phyloP scores from a whole-genome alignment of 495 filamentous ascomycete species.

The Annulohypoxylon nitens region DNA sequence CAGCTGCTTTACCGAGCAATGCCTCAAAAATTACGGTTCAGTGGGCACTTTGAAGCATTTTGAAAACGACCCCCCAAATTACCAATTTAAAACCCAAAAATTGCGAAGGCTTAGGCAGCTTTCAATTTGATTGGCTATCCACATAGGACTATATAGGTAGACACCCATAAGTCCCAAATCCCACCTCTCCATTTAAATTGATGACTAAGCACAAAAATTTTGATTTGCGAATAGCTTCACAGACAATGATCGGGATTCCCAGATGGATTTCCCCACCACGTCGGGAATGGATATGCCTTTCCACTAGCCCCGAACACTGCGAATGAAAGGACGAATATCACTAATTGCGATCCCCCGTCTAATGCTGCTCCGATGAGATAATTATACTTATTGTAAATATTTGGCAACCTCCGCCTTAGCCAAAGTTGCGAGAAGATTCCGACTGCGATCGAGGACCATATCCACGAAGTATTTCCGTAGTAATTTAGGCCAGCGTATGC shows the following conservation, averaged over 20 bases:
- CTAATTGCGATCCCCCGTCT: constrained; percentile 65
- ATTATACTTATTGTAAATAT: constrained; percentile 69
- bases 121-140: too few relatives aligned
- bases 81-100: too few relatives aligned
- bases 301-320: constrained; percentile 68
- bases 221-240: neutral
- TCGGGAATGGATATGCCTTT: constrained; percentile 52
- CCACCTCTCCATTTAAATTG: neutral
- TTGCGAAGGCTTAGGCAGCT: too few relatives aligned
- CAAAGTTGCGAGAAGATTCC: constrained; percentile 67
- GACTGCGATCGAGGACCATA: constrained; percentile 50
- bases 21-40: too few relatives aligned
- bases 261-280: constrained; percentile 66
- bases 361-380: constrained; percentile 69
- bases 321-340: constrained; percentile 70
- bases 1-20: too few relatives aligned
- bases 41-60: too few relatives aligned
- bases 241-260: constrained; percentile 40
- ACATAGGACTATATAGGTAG: too few relatives aligned
- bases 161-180: too few relatives aligned
- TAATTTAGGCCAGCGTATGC: constrained; percentile 61
- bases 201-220: neutral
- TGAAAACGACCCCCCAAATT: too few relatives aligned
- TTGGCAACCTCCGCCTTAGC: constrained; percentile 62
- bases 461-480: constrained; percentile 59